Base-by-base conservation (phyloP, 1,139 yeast species). In the Zygosaccharomyces sapae region DNA sequence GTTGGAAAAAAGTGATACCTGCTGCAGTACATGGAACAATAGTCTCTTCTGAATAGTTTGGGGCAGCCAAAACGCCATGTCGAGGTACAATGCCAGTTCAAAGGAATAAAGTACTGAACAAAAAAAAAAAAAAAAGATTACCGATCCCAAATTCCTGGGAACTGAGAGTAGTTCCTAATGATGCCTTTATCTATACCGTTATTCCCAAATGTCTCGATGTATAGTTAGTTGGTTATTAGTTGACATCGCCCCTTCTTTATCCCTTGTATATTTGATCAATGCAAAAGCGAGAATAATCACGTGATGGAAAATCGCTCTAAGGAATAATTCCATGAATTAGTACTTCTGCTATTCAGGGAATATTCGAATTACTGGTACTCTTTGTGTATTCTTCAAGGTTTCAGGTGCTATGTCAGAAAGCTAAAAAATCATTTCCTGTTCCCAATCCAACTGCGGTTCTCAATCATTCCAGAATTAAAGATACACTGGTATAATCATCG, bases 31-130 rank as follows among this genome's bases (percentile, higher is more conserved):
- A 66, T 87, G 88, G 44, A 85, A 77, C 44, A 89, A 76, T 42
- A 89, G 77, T 58, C 95, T 73, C 67, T 86, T 85, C 62, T 88
- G 96, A 40, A 89, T 74, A 63, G 83, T 84, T 62, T 83, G 90
- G 8, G 95, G 92, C 65, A 85, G 75, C 94, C 95, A 86, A 43
- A 85, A 81, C 59, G 78, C 76, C 83, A 79, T 79, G 16, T n/a
- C 33, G 13, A 38, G 18, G 19, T 38, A 8, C 27, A 31, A 31
- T 13, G 7, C 25, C 7, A 4, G 25, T 22, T 22, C 7, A 22
- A 22, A 22, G 25, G 25, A n/a, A n/a, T 5, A 22, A 22, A 13
- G 7, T 13, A 18, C 34, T 13, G 18, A 13, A 3, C 7, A 3
- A 31, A 18, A 12, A 13, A 31, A 16, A 22, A 22, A 22, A 22